Evolutionary conservation across 805 yeast genomes (phyloP), one percentile per base, ranked within the genome.

Genomic region (Cyberlindnera japonica): DNA sequence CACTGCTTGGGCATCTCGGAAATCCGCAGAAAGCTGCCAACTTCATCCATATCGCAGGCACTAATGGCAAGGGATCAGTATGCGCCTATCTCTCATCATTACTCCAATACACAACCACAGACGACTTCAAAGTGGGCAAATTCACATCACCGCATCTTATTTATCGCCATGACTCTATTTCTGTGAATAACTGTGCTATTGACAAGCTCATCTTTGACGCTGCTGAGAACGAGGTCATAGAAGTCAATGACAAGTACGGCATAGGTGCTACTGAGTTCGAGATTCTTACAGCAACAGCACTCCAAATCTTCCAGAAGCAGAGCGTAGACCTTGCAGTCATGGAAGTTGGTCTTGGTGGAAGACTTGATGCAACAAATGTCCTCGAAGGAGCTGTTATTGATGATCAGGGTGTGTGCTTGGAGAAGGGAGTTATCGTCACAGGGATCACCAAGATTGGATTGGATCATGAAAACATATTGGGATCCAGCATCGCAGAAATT

Each of bases 281-380:
- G 58, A 53, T 85, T 6, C 65, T 88, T 34, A 87, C 98, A 0
- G 91, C 89, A 17, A 77, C 84, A 0, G 98, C 97, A 1, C 79
- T 88, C 51, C 75, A 82, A 50, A 75, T 87, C 18, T 93, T 93
- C 59, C 69, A 70, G 27, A 54, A 71, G 10, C 68, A 69, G 31
- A 61, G 71, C 1, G 83, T 89, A 6, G 79, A 82, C 18, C 64
- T 83, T 40, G 96, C 95, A 0, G 77, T 91, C 1, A 62, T 91
- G n/a, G 99, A 91, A 60, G 97, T 89, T 4, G 99, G 99, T 0
- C 65, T 93, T 6, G 99, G 99, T 3, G 99, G 99, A 0, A 62
- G 84, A 30, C 58, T 79, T 11, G 99, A 91, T 62, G 87, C 97
- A 1, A 91, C 99, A 0, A 91, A 91, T 64, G 85, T 85, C 0